These are phyloP conservation scores for Chalaropsis ovoidea DNA, from an alignment of 2,329 filamentous ascomycete species.

Conservation along the genomic window DNA sequence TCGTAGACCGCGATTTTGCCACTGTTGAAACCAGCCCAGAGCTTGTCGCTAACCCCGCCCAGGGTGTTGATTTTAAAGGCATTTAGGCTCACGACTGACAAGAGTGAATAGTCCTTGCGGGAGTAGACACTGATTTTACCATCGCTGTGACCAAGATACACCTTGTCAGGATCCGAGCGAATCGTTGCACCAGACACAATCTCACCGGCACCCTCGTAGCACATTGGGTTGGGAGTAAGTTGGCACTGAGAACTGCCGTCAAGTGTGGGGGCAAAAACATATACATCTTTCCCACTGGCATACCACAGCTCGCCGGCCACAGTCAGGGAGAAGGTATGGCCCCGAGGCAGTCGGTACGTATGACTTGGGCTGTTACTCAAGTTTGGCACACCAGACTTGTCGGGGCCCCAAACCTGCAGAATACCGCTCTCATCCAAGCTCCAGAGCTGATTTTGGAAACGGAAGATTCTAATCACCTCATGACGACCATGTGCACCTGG, in stretches of 20 bases:
- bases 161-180: conserved; percentile 61
- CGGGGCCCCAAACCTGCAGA: conserved; percentile 76
- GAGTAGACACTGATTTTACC: conserved; percentile 95
- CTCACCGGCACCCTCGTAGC: conserved; percentile 66
- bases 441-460: conserved; percentile 85
- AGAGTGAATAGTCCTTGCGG: conserved; percentile 60
- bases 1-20: conserved; percentile 93
- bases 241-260: conserved; percentile 63
- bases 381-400: conserved; percentile 59
- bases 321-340: conserved; percentile 80
- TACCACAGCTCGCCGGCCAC: conserved; percentile 82
- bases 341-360: conserved; percentile 66
- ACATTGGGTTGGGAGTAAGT: conserved; percentile 59
- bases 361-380: conserved; percentile 60
- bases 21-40: conserved; percentile 93
- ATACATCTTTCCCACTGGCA: conserved; percentile 74
- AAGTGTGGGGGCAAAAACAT: conserved; percentile 66
- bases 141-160: conserved; percentile 86
- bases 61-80: conserved; percentile 91
- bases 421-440: conserved; percentile 83
- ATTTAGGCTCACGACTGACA: conserved; percentile 76
- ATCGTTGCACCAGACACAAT: conserved; percentile 74
- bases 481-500: conserved; percentile 63
- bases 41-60: conserved; percentile 64
- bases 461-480: conserved; percentile 74